Conservation (phyloP, 1,139 yeast species). For the Yamadazyma triangularis region DNA sequence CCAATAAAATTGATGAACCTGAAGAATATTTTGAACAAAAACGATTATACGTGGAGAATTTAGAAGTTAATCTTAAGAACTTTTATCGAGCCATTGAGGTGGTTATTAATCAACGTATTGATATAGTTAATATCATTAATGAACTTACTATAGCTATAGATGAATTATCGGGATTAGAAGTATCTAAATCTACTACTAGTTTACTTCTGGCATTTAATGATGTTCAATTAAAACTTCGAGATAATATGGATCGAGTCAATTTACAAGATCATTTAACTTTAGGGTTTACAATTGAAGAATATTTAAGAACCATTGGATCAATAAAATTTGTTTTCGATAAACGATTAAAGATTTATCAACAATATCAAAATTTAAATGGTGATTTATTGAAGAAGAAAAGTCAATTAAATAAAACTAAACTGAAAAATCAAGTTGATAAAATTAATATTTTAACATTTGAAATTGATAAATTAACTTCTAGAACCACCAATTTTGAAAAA, state of each 20-base stretch:
- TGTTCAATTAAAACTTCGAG: constrained; percentile 67
- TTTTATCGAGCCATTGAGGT: constrained; percentile 69
- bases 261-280: constrained; percentile 83
- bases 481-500: constrained; percentile 50
- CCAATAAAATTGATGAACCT: constrained; percentile 66
- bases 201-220: constrained; percentile 58
- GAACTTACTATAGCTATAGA: constrained; percentile 59
- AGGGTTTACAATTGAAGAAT: constrained; percentile 87
- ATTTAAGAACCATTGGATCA: constrained; percentile 72
- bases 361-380: constrained; percentile 44
- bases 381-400: constrained; percentile 45
- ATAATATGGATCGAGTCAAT: constrained; percentile 72
- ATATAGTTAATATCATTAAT: constrained; percentile 47
- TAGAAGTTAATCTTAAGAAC: constrained; percentile 70
- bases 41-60: constrained; percentile 61
- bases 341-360: constrained; percentile 64
- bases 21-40: constrained; percentile 75
- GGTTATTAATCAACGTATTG: constrained; percentile 72
- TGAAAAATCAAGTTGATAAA: constrained; percentile 62
- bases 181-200: constrained; percentile 62
- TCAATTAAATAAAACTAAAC: constrained; percentile 54
- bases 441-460: constrained; percentile 51
- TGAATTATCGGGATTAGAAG: constrained; percentile 69
- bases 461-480: constrained; percentile 53
- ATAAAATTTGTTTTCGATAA: constrained; percentile 72